Percentiles rank a stretch among this genome's conserved stretches.
Conservation (phyloP, 1,284 basidiomycete species). For the Earliella scabrosa region DNA sequence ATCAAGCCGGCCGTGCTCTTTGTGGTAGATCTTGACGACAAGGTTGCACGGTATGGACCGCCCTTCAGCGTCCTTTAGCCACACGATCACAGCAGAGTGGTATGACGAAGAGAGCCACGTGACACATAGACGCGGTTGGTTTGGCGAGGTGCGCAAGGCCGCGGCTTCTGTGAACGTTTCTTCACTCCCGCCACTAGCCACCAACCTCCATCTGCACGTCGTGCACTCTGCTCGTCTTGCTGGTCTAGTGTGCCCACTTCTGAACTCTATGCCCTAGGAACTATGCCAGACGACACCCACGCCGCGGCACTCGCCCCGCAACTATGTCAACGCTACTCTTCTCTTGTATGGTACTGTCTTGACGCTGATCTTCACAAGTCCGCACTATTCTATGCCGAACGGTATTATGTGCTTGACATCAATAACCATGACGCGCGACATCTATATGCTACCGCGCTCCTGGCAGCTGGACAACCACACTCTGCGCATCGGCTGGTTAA, state of each 20-base stretch:
- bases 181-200: constrained; percentile 16
- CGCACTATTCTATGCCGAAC: constrained; percentile 82
- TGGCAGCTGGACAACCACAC: constrained; percentile 76
- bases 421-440: constrained; percentile 83
- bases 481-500: constrained; percentile 78
- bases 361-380: constrained; percentile 76
- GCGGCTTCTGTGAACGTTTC: constrained; percentile 14
- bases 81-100: constrained; percentile 12
- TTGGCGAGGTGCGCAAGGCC: constrained; percentile 19
- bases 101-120: constrained; percentile 15
- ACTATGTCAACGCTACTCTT: constrained; percentile 67
- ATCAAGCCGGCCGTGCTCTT: neutral
- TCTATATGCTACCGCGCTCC: constrained; percentile 79
- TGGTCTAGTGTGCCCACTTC: neutral
- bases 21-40: neutral
- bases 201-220: constrained; percentile 5
- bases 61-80: constrained; percentile 17
- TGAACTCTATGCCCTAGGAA: constrained; percentile 31
- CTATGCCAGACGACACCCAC: constrained; percentile 52
- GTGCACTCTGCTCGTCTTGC: constrained; percentile 7
- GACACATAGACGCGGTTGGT: constrained; percentile 31
- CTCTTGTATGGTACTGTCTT: constrained; percentile 77
- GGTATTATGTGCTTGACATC: constrained; percentile 71
- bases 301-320: constrained; percentile 48
- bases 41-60: neutral